These are phyloP conservation scores for Corymbia maculata DNA, from an alignment of 345 rosid species.

Conservation along the genomic window DNA sequence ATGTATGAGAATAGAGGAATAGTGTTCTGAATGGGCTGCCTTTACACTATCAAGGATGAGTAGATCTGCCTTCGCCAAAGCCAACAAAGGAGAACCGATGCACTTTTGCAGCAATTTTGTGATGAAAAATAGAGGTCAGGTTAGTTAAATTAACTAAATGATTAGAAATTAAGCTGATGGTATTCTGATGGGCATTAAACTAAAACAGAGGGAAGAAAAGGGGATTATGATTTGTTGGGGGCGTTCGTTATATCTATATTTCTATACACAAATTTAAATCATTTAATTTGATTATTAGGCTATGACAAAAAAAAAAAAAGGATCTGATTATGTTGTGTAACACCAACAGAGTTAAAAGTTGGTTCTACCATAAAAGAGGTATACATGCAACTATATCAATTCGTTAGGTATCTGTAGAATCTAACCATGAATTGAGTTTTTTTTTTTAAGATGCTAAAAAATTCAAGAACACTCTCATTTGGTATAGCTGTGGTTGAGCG, in stretches of 20 bases:
- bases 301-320: not conserved
- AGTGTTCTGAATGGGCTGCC: not conserved
- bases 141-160: not conserved
- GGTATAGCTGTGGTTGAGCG: not conserved
- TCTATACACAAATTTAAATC: not conserved
- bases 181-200: not conserved
- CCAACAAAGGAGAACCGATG: not conserved
- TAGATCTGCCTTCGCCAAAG: not conserved
- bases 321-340: not conserved
- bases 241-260: not conserved
- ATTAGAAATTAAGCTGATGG: not conserved
- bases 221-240: not conserved
- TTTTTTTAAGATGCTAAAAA: not conserved
- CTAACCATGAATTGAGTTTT: not conserved
- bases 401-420: not conserved
- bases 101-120: not conserved
- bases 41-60: not conserved
- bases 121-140: not conserved
- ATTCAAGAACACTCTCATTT: not conserved
- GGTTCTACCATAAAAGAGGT: not conserved
- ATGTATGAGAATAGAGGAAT: not conserved
- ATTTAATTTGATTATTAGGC: not conserved
- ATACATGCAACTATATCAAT: not conserved
- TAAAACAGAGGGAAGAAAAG: not conserved
- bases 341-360: not conserved